Base-by-base conservation (phyloP, 2,329 filamentous ascomycete genomes). In the Anthostomella pinea region DNA sequence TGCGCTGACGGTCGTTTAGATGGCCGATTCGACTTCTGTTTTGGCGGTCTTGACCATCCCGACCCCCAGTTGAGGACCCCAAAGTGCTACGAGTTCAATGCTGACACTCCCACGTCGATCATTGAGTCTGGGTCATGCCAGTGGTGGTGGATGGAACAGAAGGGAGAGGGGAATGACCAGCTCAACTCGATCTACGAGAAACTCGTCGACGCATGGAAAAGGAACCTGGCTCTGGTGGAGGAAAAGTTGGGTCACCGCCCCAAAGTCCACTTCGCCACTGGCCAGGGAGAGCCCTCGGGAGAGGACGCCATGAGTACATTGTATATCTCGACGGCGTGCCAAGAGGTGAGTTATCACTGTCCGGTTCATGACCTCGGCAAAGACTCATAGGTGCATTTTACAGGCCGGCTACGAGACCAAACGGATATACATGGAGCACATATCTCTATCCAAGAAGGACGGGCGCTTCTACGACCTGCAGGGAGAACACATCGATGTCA, bases 61-160 rank as follows among this genome's bases (percentile, higher is more conserved):
- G 34, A 41, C 25, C 39, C 39, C 7, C 10, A 14, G 3, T n/a
- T 33, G 10, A 10, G 39, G 6, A 15, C 22, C 6, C 39, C 39
- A 14, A 33, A 34, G 11, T 41, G 38, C 24, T 41, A 41, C 22
- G 39, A 41, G 20, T 41, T 41, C 25, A 41, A 41, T 34, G 39
- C 39, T 6, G 39, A 41, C 11, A 41, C 39, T 18, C 39, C 39
- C 2, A 41, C 35, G 10, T 34, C 39, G 11, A 14, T 41, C 18
- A 14, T 41, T n/a, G 39, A 41, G 30, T 19, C 35, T 5, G 35
- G 21, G 2, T 10, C 13, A 3, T 18, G 34, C n/a, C 39, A 42
- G 25, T 38, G 39, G 35, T 22, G 22, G 16, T 42, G 39, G 39
- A 14, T 42, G 8, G 35, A 42, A 26, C 39, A 42, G 20, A 42